Evolutionary conservation across 225 moss, liverwort and hornwort genomes (phyloP), one percentile per base, ranked within the genome.

Genomic region (Physcomitrium patens): DNA sequence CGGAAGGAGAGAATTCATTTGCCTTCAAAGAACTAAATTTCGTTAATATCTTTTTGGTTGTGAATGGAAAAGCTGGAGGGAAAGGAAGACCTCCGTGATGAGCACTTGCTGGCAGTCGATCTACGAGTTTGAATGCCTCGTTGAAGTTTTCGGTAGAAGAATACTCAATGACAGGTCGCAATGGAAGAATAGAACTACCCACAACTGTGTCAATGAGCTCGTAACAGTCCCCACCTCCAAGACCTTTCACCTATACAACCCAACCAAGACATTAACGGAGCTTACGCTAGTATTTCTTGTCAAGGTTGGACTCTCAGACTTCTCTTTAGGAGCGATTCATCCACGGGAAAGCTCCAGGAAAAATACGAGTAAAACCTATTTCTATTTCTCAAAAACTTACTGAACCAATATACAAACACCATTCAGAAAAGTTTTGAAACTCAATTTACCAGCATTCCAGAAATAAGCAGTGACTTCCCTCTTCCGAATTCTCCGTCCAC

Each of bases 191-290:
- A 59, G 79, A 55, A 60, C 83, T 86, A 71, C 91, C 86, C 72
- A 84, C 64, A 63, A 93, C 78, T 65, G 89, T 83, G 54, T 91
- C 89, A 73, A 93, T 81, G 71, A 93, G 93, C 83, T 91, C 84
- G 76, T 93, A 93, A 78, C 91, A 93, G 43, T 87, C 80, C 61
- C 79, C 77, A 74, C 52, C 74, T 65, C 65, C 81, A 81, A 65
- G 69, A 45, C 75, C 84, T 67, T 90, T 82, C 45, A 88, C 86
- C 92, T 93, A 80, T 37, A 78, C 12, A 67, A 64, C 58, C 26
- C 74, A 60, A 63, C 63, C 70, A 70, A 70, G 52, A 65, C 50
- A 67, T 74, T 65, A 19, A 49, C 19, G 28, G 20, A 61, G 19
- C 49, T 57, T 73, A 68, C 24, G 17, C 50, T 60, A 51, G 53